Percentiles rank a stretch among this genome's conserved stretches.
phyloP scores from a whole-genome alignment of 768 basidiomycete genomes.

The Infundibulicybe gibba region DNA sequence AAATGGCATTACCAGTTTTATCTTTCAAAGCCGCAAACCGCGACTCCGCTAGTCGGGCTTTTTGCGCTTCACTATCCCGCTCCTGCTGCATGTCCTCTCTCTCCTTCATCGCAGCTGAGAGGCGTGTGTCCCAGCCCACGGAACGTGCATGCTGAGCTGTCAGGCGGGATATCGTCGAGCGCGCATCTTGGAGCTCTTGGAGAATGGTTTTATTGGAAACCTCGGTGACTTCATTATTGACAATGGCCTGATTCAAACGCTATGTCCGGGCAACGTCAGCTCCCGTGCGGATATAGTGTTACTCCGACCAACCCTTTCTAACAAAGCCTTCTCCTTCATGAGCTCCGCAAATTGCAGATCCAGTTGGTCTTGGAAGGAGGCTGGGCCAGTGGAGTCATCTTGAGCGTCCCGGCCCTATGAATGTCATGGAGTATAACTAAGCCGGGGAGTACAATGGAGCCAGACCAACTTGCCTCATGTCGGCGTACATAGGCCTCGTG shows the following conservation, averaged over 20 bases:
- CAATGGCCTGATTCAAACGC: constrained; percentile 74
- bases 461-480: constrained; percentile 49
- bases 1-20: constrained; percentile 49
- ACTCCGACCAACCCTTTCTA: constrained; percentile 50
- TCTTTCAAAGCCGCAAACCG: constrained; percentile 63
- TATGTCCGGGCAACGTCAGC: constrained; percentile 20
- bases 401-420: constrained; percentile 3
- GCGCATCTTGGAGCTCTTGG: constrained; percentile 73
- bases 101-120: constrained; percentile 66
- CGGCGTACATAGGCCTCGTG: constrained; percentile 84
- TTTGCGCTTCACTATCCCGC: constrained; percentile 63
- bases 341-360: constrained; percentile 27
- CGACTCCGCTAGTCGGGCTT: constrained; percentile 65
- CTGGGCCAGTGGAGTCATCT: constrained; percentile 12
- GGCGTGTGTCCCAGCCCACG: constrained; percentile 64
- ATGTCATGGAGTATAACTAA: constrained; percentile 5
- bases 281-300: neutral
- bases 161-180: constrained; percentile 60
- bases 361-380: constrained; percentile 25
- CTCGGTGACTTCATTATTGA: constrained; percentile 82
- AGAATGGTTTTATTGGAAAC: constrained; percentile 70
- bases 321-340: constrained; percentile 52
- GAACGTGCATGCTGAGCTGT: constrained; percentile 68
- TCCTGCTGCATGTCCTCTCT: constrained; percentile 85
- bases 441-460: neutral